Conservation (phyloP, 2,329 filamentous ascomycete species). For the Fusarium foetens region DNA sequence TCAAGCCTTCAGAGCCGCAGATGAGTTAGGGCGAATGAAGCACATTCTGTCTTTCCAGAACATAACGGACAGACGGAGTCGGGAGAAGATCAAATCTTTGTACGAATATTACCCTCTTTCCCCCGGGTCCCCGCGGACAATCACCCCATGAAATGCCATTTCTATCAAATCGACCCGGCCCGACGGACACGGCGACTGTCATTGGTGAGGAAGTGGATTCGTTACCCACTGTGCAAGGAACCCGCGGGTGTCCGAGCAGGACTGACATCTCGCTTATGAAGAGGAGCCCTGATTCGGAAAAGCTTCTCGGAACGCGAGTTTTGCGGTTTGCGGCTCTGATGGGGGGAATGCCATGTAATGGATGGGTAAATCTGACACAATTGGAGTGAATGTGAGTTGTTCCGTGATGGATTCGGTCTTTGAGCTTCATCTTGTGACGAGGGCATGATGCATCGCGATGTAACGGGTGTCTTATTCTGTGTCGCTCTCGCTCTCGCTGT, state of each 20-base stretch:
- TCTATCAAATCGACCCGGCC: neutral
- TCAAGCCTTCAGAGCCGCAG: neutral
- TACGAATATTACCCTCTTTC: neutral
- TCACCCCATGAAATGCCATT: neutral
- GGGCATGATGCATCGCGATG: neutral
- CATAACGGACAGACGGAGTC: neutral
- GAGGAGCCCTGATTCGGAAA: slow-evolving; percentile 6
- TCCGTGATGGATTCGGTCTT: neutral
- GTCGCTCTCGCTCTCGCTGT: neutral
- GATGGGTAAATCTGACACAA: neutral
- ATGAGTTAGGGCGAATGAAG: neutral
- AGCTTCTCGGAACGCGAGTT: neutral
- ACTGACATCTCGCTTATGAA: slow-evolving; percentile 19
- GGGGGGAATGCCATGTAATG: neutral
- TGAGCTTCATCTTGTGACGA: neutral
- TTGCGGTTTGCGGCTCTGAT: neutral
- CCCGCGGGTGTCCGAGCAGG: slow-evolving; percentile 25
- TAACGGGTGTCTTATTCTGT: neutral
- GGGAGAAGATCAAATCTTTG: neutral
- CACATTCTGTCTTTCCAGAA: neutral
- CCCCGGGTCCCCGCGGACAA: neutral
- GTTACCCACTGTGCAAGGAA: neutral
- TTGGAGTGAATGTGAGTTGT: neutral
- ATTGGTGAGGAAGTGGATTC: neutral
- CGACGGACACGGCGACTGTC: slow-evolving; percentile 11